Conservation (phyloP, 164 flowering plant species). For the Stephania cephalantha region DNA sequence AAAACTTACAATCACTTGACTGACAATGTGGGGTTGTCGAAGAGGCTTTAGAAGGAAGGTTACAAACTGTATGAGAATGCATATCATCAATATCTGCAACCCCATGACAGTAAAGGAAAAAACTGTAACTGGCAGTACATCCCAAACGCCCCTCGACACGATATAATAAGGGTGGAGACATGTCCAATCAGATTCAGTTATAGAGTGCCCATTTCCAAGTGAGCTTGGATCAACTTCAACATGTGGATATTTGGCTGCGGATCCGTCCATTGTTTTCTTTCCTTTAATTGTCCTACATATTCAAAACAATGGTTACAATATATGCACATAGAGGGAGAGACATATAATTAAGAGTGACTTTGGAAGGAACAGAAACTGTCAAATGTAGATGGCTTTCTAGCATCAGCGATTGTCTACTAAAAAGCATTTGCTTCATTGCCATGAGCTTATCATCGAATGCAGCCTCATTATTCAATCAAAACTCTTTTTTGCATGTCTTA, state of each 20-base stretch:
- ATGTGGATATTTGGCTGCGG: background rate
- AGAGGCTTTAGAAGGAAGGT: background rate
- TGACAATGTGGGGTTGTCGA: background rate
- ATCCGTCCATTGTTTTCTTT: background rate
- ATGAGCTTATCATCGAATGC: too few relatives aligned
- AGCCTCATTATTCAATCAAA: too few relatives aligned
- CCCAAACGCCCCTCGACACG: background rate
- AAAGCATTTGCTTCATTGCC: too few relatives aligned
- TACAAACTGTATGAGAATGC: background rate
- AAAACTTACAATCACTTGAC: background rate
- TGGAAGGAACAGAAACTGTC: too few relatives aligned
- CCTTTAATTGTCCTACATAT: background rate
- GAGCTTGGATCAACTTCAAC: background rate
- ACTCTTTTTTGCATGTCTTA: too few relatives aligned
- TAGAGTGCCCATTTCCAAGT: background rate
- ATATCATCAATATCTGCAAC: background rate
- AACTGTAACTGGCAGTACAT: background rate
- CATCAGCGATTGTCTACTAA: too few relatives aligned
- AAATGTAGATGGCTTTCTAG: too few relatives aligned
- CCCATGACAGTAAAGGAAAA: background rate
- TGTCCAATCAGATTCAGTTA: background rate
- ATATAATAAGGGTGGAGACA: background rate
- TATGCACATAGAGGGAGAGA: background rate
- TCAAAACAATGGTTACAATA: too few relatives aligned
- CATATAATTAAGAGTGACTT: background rate